Evolutionary conservation across 768 basidiomycete genomes (phyloP), one percentile per base, ranked within the genome.

Genomic region (Lentinula boryana): DNA sequence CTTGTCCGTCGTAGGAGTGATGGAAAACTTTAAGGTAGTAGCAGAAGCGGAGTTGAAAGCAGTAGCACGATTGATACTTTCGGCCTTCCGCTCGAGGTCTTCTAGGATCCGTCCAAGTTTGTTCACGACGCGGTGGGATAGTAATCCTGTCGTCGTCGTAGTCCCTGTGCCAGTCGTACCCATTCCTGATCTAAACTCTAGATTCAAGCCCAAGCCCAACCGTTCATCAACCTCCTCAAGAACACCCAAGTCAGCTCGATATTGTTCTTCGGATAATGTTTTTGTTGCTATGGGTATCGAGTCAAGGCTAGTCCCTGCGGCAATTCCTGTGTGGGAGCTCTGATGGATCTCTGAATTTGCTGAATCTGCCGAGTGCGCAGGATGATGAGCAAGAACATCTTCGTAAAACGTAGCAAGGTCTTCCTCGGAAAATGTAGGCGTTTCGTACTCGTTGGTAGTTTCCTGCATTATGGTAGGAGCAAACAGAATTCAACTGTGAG

Each of bases 341-440:
- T 27, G 27, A 3, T 27, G 27, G 27, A 27, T 27, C 27, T 27
- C 36, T 8, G 36, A 13, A 38, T 38, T 38, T 38, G 35, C 5
- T 5, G 35, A 36, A 35, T 40, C 50, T 12, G 71, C 27, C 27
- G 27, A 27, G 27, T 27, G 27, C 27, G 27, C 27, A 27, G 27
- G 27, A 27, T 27, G 32, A 76, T 68, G 21, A 4, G 75, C 73
- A 23, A 81, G 72, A 18, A 82, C 67, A 60, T 81, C 78, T 60
- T 79, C 74, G 61, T 82, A 82, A 48, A 82, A 62, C 1, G 67
- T 58, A 48, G 76, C 44, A 4, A 82, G 67, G 9, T 79, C 78
- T 18, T 75, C 73, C 63, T 82, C 81, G 1, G 75, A 72, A 61
- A 77, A 82, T 3, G 68, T 63, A 8, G 72, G 69, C 1, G 71